Evolutionary conservation across 2,329 filamentous ascomycete genomes (phyloP).

Genomic region (Cercospora berteroae): DNA sequence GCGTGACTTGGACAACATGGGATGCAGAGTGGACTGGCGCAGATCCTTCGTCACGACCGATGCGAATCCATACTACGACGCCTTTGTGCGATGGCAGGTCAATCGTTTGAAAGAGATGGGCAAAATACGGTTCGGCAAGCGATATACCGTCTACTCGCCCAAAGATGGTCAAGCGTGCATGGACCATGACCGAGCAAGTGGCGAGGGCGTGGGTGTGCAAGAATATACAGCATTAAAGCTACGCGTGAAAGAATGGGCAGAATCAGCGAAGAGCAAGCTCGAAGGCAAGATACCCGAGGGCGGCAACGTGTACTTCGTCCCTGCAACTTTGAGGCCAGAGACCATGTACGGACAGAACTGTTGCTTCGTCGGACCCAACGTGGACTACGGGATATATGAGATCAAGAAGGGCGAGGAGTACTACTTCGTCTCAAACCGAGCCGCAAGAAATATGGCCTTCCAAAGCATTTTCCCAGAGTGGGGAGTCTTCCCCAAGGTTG

Average conservation of each 20-base stretch:
- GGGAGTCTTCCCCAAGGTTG: constrained; percentile 70
- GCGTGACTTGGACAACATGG: constrained; percentile 77
- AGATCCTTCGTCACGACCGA: constrained; percentile 92
- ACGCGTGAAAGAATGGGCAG: constrained; percentile 84
- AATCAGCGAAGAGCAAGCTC: constrained; percentile 67
- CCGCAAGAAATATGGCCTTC: constrained; percentile 93
- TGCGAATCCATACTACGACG: constrained; percentile 93
- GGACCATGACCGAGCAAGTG: constrained; percentile 79
- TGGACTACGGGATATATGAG: constrained; percentile 86
- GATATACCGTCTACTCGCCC: constrained; percentile 89
- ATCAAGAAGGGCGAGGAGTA: constrained; percentile 62
- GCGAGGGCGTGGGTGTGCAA: constrained; percentile 79
- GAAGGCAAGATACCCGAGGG: constrained; percentile 74
- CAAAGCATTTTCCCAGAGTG: constrained; percentile 81
- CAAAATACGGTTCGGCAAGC: constrained; percentile 90
- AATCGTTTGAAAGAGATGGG: constrained; percentile 81
- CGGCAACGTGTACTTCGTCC: constrained; percentile 82
- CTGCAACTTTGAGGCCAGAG: constrained; percentile 89
- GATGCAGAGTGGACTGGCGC: constrained; percentile 88
- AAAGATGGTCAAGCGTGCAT: constrained; percentile 87
- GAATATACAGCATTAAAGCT: constrained; percentile 93
- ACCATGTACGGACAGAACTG: constrained; percentile 99
- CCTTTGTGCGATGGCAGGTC: constrained; percentile 97
- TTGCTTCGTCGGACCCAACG: constrained; percentile 89
- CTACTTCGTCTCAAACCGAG: constrained; percentile 77